Evolutionary conservation across 345 rosid genomes (phyloP).

Genomic region (Corymbia maculata): DNA sequence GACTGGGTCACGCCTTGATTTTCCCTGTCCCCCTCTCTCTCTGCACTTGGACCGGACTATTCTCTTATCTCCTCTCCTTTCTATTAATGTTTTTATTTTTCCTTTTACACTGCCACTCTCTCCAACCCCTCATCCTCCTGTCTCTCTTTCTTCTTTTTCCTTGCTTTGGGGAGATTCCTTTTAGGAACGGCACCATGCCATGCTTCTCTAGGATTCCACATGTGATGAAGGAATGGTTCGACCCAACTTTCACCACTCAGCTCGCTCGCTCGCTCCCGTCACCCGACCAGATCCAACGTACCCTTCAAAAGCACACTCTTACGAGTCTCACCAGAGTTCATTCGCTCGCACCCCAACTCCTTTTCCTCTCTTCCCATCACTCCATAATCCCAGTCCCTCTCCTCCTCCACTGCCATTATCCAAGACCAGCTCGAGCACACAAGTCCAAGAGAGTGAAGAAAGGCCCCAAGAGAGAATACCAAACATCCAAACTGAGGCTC

Average conservation of each 20-base stretch:
- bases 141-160: no score
- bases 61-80: no score
- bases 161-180: no score
- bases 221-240: not conserved
- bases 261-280: not conserved
- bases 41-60: no score
- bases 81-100: no score
- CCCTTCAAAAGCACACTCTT: not conserved
- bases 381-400: not conserved
- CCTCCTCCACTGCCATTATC: not conserved
- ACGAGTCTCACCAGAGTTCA: not conserved
- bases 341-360: not conserved
- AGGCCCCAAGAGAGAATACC: not conserved
- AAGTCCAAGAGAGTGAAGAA: not conserved
- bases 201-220: not conserved
- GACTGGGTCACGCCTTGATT: no score
- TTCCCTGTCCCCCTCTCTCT: no score
- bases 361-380: not conserved
- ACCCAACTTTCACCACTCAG: not conserved
- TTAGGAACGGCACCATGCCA: no score
- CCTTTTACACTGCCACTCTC: no score
- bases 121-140: no score
- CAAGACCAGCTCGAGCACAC: no score
- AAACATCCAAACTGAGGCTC: no score
- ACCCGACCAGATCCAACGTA: fast-evolving